A percentile compares a stretch with the other conserved stretches of the same genome.
Evolutionary conservation across 306 rosid species (phyloP).

Genomic region (Purshia tridentata): DNA sequence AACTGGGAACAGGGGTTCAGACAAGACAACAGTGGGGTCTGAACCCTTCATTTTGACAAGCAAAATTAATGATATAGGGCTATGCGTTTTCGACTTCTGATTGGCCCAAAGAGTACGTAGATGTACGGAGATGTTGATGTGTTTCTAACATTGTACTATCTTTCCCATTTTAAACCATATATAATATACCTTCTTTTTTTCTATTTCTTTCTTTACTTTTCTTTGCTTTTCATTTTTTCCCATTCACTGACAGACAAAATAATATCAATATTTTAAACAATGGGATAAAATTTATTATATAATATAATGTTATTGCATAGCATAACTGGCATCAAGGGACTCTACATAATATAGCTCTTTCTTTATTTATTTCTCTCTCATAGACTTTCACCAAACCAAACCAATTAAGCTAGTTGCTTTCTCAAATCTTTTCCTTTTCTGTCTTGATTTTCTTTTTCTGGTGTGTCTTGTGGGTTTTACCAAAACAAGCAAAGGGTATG

Average conservation of each 20-base stretch:
- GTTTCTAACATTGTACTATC: slow-evolving; percentile 30
- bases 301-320: too few species aligned
- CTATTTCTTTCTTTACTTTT: too few species aligned
- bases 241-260: too few species aligned
- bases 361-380: too few species aligned
- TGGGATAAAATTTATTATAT: too few species aligned
- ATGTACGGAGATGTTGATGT: slow-evolving; percentile 52
- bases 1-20: neutral
- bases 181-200: too few species aligned
- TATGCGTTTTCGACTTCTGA: slow-evolving; percentile 34
- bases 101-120: slow-evolving; percentile 33
- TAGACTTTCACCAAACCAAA: neutral
- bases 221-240: neutral
- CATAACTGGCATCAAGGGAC: too few species aligned
- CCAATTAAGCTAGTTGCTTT: neutral
- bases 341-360: too few species aligned
- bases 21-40: neutral
- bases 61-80: neutral
- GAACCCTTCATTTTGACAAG: neutral
- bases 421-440: neutral
- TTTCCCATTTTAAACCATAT: neutral
- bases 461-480: slow-evolving; percentile 30
- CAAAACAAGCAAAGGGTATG: slow-evolving; percentile 49
- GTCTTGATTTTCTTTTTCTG: slow-evolving; percentile 14
- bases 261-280: too few species aligned